Conservation (phyloP, 2,329 filamentous ascomycete species). For the Stagonosporopsis cucurbitacearum region DNA sequence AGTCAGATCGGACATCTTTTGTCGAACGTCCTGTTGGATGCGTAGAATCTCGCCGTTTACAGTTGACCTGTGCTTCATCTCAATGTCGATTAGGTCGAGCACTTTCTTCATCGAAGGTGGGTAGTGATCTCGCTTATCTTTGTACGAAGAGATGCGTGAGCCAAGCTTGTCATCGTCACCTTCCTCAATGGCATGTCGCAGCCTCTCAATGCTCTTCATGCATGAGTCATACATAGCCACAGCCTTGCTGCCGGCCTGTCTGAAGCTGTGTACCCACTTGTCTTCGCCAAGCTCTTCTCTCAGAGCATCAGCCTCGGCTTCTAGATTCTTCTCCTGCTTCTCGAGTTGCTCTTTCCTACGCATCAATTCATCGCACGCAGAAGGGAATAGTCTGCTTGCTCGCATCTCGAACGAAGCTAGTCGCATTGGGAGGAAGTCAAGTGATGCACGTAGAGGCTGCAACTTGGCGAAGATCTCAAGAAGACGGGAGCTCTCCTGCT, state of each 20-base stretch:
- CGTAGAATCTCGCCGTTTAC: conserved; percentile 95
- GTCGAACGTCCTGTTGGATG: conserved; percentile 82
- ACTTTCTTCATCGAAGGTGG: conserved; percentile 91
- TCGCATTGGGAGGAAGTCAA: conserved; percentile 96
- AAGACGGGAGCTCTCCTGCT: conserved; percentile 84
- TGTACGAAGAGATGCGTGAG: conserved; percentile 85
- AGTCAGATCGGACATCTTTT: conserved; percentile 80
- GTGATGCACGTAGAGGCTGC: conserved; percentile 88
- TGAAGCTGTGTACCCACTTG: conserved; percentile 93
- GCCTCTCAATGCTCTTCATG: conserved; percentile 81
- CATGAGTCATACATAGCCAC: conserved; percentile 98
- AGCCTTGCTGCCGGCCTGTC: conserved; percentile 88
- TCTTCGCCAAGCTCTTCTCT: conserved; percentile 93
- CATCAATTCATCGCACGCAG: conserved; percentile 87
- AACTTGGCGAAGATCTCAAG: conserved; percentile 92
- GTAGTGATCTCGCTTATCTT: conserved; percentile 94
- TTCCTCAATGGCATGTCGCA: conserved; percentile 79
- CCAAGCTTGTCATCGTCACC: conserved; percentile 68
- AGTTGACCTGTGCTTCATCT: conserved; percentile 92
- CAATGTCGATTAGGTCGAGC: conserved; percentile 89
- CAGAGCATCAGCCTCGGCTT: conserved; percentile 84
- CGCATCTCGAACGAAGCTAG: conserved; percentile 83
- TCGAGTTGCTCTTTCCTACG: conserved; percentile 77
- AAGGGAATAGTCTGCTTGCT: conserved; percentile 81
- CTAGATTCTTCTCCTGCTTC: conserved; percentile 83